Base-by-base conservation (phyloP, 192 early-diverging fungal species). In the Coemansia sp. region DNA sequence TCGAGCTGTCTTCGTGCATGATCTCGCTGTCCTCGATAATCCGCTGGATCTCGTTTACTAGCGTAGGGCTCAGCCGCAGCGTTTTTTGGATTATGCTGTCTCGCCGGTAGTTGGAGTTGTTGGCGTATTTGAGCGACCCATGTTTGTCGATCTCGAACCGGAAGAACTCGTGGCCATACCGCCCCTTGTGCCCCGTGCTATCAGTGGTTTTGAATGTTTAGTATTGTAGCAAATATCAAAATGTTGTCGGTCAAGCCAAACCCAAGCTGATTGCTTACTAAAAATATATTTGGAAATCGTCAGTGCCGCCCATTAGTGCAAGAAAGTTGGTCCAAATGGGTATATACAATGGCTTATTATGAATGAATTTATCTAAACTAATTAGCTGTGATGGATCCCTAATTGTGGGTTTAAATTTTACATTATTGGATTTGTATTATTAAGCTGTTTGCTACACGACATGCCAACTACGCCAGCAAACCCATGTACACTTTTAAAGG, bases 161-260 rank as follows among this genome's bases (percentile, higher is more conserved):
- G 36, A 99, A 86, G 76, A 98, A 99, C 87, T 99, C 97, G 82
- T 99, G 95, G 26, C 97, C 97, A 82, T 94, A 97, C 62, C 93
- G 86, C 31, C 97, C 97, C 61, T 86, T 87, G 70, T 98, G 94
- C 6, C 97, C 96, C 15, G 91, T 87, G 64, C 56, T 57, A 57
- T 37, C 21, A 10, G 49, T 19, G 1, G 49, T 51, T 51, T 21
- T 19, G 90, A 91, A 46, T 7, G 21, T 15, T 34, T n/a, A 68
- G 54, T 37, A 17, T 20, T 28, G 8, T 20, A 7, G 23, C 21
- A 25, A 12, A 6, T 22, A 19, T 4, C 12, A 6, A 22, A 20
- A 52, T 14, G 11, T 23, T 12, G 50, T 21, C 15, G 5, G 52
- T 7, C 4, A 12, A n/a, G 23, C 31, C 7, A 8, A 7, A 31